Percentiles rank a stretch among this genome's conserved stretches.
Conservation (phyloP, 345 rosid genomes). For the Gossypium longicalyx region DNA sequence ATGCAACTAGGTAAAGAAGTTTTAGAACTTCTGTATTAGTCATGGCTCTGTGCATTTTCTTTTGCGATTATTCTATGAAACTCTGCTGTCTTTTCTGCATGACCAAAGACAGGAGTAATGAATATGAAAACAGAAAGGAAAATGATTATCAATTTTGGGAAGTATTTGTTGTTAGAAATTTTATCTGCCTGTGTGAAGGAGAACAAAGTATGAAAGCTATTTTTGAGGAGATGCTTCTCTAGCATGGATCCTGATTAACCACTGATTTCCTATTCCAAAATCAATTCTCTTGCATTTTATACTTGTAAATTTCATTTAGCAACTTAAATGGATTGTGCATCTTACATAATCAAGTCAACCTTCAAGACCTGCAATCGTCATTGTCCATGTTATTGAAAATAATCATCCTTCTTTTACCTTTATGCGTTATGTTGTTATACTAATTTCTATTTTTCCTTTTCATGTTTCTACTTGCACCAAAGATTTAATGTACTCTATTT, state of each 20-base stretch:
- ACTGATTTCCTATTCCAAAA: not conserved
- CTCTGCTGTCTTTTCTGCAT: not conserved
- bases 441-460: not conserved
- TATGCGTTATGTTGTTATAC: not conserved
- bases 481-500: conserved; percentile 1
- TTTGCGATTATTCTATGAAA: not conserved
- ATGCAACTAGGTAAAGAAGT: not conserved
- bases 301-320: not conserved
- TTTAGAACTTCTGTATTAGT: conserved; percentile 1
- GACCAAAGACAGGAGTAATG: not conserved
- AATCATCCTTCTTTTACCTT: not conserved
- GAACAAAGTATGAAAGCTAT: not conserved
- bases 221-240: not conserved
- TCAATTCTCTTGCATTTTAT: not conserved
- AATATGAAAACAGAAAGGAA: conserved; percentile 6
- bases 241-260: conserved; percentile 2
- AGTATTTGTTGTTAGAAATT: not conserved
- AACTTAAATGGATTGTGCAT: conserved; percentile 1
- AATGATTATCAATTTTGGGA: not conserved
- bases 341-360: not conserved
- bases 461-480: not conserved
- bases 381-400: not conserved
- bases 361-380: not conserved
- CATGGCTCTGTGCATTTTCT: not conserved
- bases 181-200: not conserved